Conservation (phyloP, 495 filamentous ascomycete species). For the Pseudevernia furfuracea region DNA sequence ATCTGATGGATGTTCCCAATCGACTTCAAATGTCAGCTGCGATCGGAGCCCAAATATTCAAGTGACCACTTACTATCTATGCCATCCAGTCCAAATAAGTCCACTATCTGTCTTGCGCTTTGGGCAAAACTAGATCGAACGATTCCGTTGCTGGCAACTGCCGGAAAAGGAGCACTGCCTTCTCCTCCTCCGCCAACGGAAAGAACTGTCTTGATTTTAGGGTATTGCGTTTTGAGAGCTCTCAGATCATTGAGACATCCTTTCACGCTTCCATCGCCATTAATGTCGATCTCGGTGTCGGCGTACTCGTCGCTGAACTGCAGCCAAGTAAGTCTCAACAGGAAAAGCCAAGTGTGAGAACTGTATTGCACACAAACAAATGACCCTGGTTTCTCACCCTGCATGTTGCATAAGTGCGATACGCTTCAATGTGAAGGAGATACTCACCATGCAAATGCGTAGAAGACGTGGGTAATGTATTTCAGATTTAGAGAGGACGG, state of each 20-base stretch:
- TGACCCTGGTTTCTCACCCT: conserved; percentile 10
- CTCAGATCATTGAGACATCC: conserved; percentile 73
- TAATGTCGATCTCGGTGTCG: conserved; percentile 66
- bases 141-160: conserved; percentile 55
- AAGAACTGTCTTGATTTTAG: conserved; percentile 69
- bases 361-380: conserved; percentile 12
- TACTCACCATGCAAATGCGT: conserved; percentile 70
- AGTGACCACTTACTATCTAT: conserved; percentile 59
- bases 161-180: conserved; percentile 70
- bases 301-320: conserved; percentile 85
- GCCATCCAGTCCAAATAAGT: conserved; percentile 72
- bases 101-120: conserved; percentile 62
- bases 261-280: conserved; percentile 51
- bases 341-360: not conserved
- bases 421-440: conserved; percentile 20
- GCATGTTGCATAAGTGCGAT: conserved; percentile 16
- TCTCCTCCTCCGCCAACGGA: conserved; percentile 80
- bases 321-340: not conserved
- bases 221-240: conserved; percentile 64
- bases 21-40: conserved; percentile 48
- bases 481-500: conserved; percentile 68
- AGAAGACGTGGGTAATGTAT: conserved; percentile 72
- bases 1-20: conserved; percentile 81
- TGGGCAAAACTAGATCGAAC: conserved; percentile 63
- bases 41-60: not conserved